Evolutionary conservation across 257 asterid genomes (phyloP).

Genomic region (Forsythia suspensa): DNA sequence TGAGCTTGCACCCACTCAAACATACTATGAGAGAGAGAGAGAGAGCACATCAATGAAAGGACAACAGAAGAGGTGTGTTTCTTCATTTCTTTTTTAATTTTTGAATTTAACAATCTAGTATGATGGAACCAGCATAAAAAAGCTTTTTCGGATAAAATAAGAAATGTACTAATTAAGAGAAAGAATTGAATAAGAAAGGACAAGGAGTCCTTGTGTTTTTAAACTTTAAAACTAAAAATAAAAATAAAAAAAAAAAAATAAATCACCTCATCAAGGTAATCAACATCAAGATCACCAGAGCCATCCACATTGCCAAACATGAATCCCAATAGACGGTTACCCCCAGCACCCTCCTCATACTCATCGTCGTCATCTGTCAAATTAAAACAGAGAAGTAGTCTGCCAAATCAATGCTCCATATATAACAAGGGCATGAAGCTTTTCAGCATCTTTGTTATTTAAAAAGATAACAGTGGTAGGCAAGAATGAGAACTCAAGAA

Average conservation of each 20-base stretch:
- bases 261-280: constrained; percentile 95
- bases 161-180: not conserved
- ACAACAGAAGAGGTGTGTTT: not conserved
- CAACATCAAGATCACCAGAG: constrained; percentile 97
- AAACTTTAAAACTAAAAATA: constrained; percentile 15
- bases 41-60: not conserved
- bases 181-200: not conserved
- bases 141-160: not conserved
- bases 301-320: constrained; percentile 96
- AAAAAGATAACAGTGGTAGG: constrained; percentile 6
- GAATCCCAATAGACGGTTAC: constrained; percentile 85
- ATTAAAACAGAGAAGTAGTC: constrained; percentile 10
- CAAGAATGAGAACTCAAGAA: not conserved
- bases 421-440: constrained; percentile 16
- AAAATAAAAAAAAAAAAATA: constrained; percentile 8
- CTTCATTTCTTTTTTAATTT: not conserved
- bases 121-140: not conserved
- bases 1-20: not conserved
- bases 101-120: not conserved
- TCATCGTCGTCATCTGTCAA: constrained; percentile 94
- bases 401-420: constrained; percentile 19
- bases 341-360: constrained; percentile 81
- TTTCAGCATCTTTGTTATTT: not conserved
- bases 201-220: not conserved
- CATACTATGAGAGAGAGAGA: not conserved